phyloP scores from a whole-genome alignment of 306 rosid species.

The Pyrus pyrifolia region DNA sequence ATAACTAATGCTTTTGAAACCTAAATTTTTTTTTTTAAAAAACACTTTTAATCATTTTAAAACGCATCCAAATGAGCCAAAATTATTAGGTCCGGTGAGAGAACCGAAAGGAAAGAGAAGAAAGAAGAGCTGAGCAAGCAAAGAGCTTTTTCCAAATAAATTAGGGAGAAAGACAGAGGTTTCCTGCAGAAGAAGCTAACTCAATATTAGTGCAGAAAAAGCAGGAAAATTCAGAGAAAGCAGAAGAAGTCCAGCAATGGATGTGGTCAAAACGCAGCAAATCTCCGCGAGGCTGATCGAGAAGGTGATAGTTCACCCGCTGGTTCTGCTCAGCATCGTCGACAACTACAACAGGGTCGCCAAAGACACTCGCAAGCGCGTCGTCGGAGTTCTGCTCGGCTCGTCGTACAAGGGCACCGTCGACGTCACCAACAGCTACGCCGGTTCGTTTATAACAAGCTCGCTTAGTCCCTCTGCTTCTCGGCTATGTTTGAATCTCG shows the following conservation, averaged over 20 bases:
- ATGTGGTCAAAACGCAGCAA: slow-evolving; percentile 75
- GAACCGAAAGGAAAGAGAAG: neutral
- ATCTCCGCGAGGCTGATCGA: slow-evolving; percentile 53
- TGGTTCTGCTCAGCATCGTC: slow-evolving; percentile 72
- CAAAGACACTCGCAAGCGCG: slow-evolving; percentile 68
- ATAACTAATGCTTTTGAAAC: no score
- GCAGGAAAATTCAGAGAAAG: neutral
- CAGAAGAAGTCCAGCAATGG: slow-evolving; percentile 29
- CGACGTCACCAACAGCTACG: slow-evolving; percentile 75
- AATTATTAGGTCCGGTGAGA: neutral
- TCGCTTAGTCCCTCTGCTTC: neutral
- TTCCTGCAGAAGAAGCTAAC: slow-evolving; percentile 8
- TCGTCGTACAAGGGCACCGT: slow-evolving; percentile 66
- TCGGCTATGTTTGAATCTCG: neutral
- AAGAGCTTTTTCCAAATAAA: neutral
- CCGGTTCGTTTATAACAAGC: slow-evolving; percentile 28
- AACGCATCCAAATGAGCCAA: no score
- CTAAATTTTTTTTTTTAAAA: no score
- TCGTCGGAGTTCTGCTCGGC: slow-evolving; percentile 73
- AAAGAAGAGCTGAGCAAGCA: neutral
- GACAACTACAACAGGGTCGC: slow-evolving; percentile 80
- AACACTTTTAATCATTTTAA: no score
- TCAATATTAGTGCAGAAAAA: neutral
- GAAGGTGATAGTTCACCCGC: slow-evolving; percentile 72
- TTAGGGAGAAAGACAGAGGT: neutral